Percentiles rank a stretch among this genome's conserved stretches.
phyloP scores from a whole-genome alignment of 1,284 basidiomycete genomes.

The Ustilago nuda region DNA sequence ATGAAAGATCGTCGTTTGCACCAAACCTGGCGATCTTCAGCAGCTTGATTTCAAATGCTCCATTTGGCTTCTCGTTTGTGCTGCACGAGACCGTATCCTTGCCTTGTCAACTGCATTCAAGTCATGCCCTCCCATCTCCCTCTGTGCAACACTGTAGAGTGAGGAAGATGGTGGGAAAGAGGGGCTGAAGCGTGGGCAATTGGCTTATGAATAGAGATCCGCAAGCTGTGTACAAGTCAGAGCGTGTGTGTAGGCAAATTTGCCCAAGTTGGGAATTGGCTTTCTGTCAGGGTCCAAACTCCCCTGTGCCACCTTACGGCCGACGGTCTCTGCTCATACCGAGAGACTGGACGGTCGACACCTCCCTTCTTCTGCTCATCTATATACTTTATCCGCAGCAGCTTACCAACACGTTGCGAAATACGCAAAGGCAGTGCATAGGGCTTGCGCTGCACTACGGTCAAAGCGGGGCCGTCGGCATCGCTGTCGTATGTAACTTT shows the following conservation, averaged over 20 bases:
- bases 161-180: background rate
- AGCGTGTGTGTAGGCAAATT: background rate
- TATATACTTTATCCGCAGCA: too few species aligned
- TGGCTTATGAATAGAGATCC: background rate
- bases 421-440: too few species aligned
- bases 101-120: too few species aligned
- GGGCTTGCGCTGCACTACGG: background rate
- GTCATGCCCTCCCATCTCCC: background rate
- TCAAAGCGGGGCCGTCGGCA: background rate
- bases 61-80: background rate
- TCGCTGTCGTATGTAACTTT: background rate
- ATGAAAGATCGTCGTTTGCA: background rate
- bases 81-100: background rate
- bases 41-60: background rate
- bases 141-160: background rate
- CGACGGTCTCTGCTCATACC: background rate
- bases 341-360: too few species aligned
- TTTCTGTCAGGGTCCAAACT: constrained; percentile 3
- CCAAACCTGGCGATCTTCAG: background rate
- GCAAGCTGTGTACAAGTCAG: constrained; percentile 4
- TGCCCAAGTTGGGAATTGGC: background rate
- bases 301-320: background rate
- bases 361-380: too few species aligned
- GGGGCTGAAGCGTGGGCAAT: background rate
- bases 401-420: too few species aligned